Evolutionary conservation across 345 rosid species (phyloP).

Genomic region (Eucalyptus caleyi): DNA sequence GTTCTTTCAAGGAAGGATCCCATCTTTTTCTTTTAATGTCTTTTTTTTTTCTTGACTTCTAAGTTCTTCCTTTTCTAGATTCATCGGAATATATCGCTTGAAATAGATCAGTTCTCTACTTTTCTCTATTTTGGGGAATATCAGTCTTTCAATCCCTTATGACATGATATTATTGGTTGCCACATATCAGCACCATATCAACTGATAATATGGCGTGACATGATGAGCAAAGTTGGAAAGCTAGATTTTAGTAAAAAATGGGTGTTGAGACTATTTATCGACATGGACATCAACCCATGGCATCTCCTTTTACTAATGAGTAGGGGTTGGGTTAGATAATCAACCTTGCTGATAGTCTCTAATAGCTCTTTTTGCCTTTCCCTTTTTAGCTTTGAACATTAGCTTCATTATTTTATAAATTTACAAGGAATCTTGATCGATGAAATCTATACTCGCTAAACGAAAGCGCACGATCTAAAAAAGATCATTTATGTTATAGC

Average conservation of each 20-base stretch:
- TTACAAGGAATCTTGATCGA: neutral
- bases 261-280: neutral
- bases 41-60: neutral
- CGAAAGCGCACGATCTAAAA: neutral
- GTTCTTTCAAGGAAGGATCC: neutral
- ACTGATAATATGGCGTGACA: neutral
- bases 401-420: neutral
- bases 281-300: neutral
- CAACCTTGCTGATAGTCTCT: neutral
- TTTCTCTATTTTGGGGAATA: neutral
- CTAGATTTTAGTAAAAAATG: neutral
- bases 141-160: neutral
- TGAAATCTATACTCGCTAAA: neutral
- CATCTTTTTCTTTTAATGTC: neutral
- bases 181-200: neutral
- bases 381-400: neutral
- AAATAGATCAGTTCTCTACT: neutral
- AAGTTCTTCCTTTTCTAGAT: neutral
- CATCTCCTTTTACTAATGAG: neutral
- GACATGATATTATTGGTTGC: neutral
- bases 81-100: neutral
- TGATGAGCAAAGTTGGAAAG: neutral
- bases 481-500: neutral
- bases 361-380: neutral
- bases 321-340: neutral